A percentile compares a stretch with the other conserved stretches of the same genome.
These are phyloP conservation scores for Camellia oleifera DNA, from an alignment of 179 eudicot species.

Conservation along the genomic window DNA sequence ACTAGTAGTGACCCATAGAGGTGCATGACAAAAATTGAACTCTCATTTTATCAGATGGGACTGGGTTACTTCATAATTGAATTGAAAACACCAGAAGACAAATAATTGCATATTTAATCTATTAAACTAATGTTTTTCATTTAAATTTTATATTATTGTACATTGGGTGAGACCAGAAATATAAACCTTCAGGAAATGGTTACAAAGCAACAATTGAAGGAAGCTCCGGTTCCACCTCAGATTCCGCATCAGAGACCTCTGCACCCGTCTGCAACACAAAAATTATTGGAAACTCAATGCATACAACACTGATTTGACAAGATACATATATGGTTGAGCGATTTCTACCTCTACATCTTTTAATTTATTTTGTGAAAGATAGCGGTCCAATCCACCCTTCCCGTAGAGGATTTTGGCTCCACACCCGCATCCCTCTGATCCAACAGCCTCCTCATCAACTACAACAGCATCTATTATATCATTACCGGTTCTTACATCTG, in stretches of 20 bases:
- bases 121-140: neutral
- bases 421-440: slow-evolving; percentile 38
- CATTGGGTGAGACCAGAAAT: slow-evolving; percentile 4
- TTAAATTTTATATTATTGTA: slow-evolving; percentile 18
- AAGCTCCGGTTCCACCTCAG: slow-evolving; percentile 62
- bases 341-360: slow-evolving; percentile 31
- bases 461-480: slow-evolving; percentile 84
- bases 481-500: slow-evolving; percentile 62
- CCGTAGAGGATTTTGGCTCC: slow-evolving; percentile 85
- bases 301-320: neutral
- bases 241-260: slow-evolving; percentile 55
- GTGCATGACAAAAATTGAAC: neutral
- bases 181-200: slow-evolving; percentile 10
- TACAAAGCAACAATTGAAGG: slow-evolving; percentile 65
- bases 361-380: slow-evolving; percentile 31
- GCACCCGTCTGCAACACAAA: slow-evolving; percentile 28
- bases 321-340: neutral
- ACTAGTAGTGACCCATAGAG: no score
- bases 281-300: neutral
- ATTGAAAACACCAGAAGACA: neutral
- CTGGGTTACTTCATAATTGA: neutral
- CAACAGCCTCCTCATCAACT: slow-evolving; percentile 81
- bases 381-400: slow-evolving; percentile 57
- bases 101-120: slow-evolving; percentile 9
- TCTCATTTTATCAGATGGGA: neutral